Conservation (phyloP, 2,329 filamentous ascomycete genomes). For the Alternaria solani region DNA sequence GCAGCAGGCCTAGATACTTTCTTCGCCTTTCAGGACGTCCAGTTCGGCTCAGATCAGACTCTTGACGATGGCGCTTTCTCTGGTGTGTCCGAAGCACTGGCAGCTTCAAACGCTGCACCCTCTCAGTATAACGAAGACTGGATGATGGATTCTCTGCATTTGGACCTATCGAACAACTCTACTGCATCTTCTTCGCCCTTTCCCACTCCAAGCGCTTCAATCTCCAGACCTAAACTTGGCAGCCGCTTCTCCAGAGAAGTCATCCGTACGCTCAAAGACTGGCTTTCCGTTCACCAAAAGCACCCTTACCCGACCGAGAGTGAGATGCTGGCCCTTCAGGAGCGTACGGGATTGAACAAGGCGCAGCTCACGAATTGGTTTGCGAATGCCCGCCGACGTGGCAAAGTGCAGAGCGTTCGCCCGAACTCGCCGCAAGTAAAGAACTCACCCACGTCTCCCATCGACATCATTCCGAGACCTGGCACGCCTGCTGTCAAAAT, state of each 20-base stretch:
- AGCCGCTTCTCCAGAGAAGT: conserved; percentile 37
- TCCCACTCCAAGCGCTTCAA: conserved; percentile 12
- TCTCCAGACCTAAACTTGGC: conserved; percentile 24
- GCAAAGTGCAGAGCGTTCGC: conserved; percentile 24
- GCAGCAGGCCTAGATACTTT: not conserved
- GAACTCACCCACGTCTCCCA: conserved; percentile 14
- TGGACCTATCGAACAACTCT: conserved; percentile 19
- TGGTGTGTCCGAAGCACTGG: conserved; percentile 13
- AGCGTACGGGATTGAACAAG: conserved; percentile 34
- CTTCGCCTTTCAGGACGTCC: not conserved
- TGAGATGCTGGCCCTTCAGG: conserved; percentile 29
- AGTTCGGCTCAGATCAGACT: not conserved
- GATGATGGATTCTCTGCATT: conserved; percentile 2
- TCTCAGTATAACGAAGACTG: conserved; percentile 11
- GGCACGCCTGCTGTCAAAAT: conserved; percentile 29
- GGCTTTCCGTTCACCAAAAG: conserved; percentile 32
- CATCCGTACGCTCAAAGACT: conserved; percentile 33
- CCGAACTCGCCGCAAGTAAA: conserved; percentile 18
- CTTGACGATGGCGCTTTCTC: conserved; percentile 12
- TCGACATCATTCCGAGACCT: conserved; percentile 35
- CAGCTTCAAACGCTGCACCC: not conserved
- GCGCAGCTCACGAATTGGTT: conserved; percentile 41
- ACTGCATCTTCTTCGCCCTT: conserved; percentile 23
- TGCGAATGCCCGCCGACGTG: conserved; percentile 38
- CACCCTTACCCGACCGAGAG: conserved; percentile 35